phyloP scores from a whole-genome alignment of 495 filamentous ascomycete species.

The Neurospora pannonica region DNA sequence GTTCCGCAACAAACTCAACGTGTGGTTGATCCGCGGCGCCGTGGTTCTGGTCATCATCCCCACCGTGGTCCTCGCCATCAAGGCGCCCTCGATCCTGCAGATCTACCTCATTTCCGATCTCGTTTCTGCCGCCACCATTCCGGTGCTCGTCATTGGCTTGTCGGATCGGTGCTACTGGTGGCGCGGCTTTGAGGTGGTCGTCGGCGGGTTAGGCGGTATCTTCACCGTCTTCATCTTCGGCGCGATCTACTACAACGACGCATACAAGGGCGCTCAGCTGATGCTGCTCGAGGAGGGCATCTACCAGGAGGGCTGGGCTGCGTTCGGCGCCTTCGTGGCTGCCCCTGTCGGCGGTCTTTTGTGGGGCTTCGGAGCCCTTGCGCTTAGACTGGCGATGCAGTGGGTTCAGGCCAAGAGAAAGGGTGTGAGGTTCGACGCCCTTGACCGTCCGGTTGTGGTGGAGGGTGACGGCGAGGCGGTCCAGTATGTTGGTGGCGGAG shows the following conservation, averaged over 20 bases:
- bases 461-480: conserved; percentile 15
- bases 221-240: conserved; percentile 70
- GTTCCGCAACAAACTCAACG: conserved; percentile 64
- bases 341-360: conserved; percentile 62
- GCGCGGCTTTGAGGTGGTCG: conserved; percentile 63
- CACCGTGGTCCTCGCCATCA: conserved; percentile 58
- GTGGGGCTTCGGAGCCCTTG: conserved; percentile 54
- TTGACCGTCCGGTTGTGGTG: conserved; percentile 43
- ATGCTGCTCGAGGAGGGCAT: conserved; percentile 60
- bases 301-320: conserved; percentile 63
- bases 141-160: conserved; percentile 57
- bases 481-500: conserved; percentile 4
- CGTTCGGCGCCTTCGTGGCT: conserved; percentile 71
- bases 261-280: conserved; percentile 51
- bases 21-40: conserved; percentile 55
- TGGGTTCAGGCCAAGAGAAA: conserved; percentile 40
- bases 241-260: conserved; percentile 56
- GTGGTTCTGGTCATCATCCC: conserved; percentile 63
- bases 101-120: conserved; percentile 72
- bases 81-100: conserved; percentile 59
- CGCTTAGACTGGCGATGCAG: conserved; percentile 42
- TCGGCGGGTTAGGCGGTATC: conserved; percentile 62
- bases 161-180: conserved; percentile 56
- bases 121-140: conserved; percentile 59
- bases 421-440: conserved; percentile 49